These are phyloP conservation scores for Lomentospora prolificans DNA, from an alignment of 2,329 filamentous ascomycete species.

Conservation along the genomic window DNA sequence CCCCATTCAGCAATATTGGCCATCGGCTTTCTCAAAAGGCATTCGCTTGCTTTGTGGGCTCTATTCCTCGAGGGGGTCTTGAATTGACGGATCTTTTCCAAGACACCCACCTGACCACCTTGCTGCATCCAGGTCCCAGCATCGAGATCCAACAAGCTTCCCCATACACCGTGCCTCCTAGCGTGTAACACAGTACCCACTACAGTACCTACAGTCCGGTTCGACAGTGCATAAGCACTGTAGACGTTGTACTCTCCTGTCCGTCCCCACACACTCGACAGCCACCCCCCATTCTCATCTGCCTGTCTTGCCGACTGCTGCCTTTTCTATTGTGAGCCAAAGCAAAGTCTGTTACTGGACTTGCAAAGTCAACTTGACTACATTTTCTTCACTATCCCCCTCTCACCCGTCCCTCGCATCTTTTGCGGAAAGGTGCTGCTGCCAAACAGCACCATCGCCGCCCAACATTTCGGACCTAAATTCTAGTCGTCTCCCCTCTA, in stretches of 20 bases:
- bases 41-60: not conserved
- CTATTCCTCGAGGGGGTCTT: not conserved
- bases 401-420: conserved; percentile 11
- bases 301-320: not conserved
- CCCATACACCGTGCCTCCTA: too few species aligned
- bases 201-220: not conserved
- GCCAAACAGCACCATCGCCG: conserved; percentile 62
- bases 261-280: not conserved
- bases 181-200: too few species aligned
- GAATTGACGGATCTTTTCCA: not conserved
- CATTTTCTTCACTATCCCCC: not conserved
- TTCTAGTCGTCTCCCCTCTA: conserved; percentile 61
- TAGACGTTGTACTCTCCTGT: not conserved
- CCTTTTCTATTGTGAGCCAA: not conserved
- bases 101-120: not conserved
- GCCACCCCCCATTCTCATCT: not conserved
- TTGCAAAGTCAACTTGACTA: not conserved
- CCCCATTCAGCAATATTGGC: too few species aligned
- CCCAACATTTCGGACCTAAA: conserved; percentile 78
- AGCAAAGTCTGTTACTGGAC: not conserved
- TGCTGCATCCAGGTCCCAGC: not conserved
- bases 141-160: not conserved
- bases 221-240: not conserved
- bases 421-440: conserved; percentile 59
- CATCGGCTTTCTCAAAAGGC: too few species aligned